Evolutionary conservation across 768 basidiomycete species (phyloP).

Genomic region (Mycena crocata): DNA sequence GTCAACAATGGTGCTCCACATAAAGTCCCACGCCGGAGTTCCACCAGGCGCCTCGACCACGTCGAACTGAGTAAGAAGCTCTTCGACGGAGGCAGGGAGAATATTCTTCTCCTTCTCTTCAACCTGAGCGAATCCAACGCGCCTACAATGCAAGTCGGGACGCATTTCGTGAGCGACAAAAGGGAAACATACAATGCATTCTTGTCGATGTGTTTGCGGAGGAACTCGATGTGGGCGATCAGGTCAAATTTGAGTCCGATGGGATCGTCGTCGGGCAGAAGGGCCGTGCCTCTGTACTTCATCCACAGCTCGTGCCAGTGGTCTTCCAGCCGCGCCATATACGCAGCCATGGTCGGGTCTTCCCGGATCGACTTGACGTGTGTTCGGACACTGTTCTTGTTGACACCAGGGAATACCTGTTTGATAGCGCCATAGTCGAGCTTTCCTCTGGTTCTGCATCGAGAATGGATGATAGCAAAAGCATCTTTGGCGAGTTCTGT

Average conservation of each 20-base stretch:
- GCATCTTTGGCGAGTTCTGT: constrained; percentile 92
- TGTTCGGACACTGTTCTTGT: constrained; percentile 77
- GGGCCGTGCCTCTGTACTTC: constrained; percentile 71
- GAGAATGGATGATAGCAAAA: constrained; percentile 82
- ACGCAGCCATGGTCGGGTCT: constrained; percentile 74
- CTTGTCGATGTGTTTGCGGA: constrained; percentile 87
- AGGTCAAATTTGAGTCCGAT: constrained; percentile 81
- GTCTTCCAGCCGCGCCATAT: constrained; percentile 83
- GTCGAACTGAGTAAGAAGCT: constrained; percentile 60
- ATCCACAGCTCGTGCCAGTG: constrained; percentile 86
- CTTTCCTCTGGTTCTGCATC: constrained; percentile 70
- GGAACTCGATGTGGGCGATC: constrained; percentile 82
- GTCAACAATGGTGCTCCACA: constrained; percentile 79
- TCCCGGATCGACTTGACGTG: constrained; percentile 72
- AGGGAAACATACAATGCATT: constrained; percentile 77
- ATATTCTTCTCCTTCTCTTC: constrained; percentile 45
- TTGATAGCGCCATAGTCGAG: constrained; percentile 80
- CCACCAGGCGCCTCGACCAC: constrained; percentile 57
- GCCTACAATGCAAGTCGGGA: constrained; percentile 50
- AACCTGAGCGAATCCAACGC: constrained; percentile 69
- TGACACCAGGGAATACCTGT: constrained; percentile 84
- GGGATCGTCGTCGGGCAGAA: constrained; percentile 79
- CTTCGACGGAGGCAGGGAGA: constrained; percentile 58
- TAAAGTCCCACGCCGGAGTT: constrained; percentile 73
- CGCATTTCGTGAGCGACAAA: constrained; percentile 13